Conservation (phyloP, 1,139 yeast genomes). For the Petasospora fabianii region DNA sequence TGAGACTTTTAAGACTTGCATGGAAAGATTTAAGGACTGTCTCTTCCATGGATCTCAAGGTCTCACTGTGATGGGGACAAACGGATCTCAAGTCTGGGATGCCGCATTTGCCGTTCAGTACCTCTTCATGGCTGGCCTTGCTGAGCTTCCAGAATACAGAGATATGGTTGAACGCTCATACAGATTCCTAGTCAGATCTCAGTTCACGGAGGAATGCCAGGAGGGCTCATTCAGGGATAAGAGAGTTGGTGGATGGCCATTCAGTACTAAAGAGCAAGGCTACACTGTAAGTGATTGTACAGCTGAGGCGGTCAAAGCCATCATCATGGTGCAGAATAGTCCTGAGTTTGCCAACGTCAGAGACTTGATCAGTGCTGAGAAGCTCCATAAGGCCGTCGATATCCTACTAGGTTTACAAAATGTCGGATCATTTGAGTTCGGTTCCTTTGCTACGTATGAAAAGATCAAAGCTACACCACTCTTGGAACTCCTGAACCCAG, state of each 20-base stretch:
- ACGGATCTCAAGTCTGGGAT: slow-evolving; percentile 98
- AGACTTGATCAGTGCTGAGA: slow-evolving; percentile 47
- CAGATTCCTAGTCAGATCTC: slow-evolving; percentile 73
- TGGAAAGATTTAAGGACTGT: slow-evolving; percentile 67
- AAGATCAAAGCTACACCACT: slow-evolving; percentile 76
- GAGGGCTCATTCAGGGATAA: slow-evolving; percentile 79
- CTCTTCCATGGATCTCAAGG: slow-evolving; percentile 88
- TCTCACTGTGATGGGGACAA: slow-evolving; percentile 92
- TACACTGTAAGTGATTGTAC: slow-evolving; percentile 97
- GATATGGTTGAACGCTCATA: slow-evolving; percentile 62
- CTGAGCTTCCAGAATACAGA: slow-evolving; percentile 62
- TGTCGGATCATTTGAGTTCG: slow-evolving; percentile 74
- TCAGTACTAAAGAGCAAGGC: slow-evolving; percentile 93
- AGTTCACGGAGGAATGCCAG: slow-evolving; percentile 76
- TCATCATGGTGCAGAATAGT: slow-evolving; percentile 81
- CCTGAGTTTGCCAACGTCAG: slow-evolving; percentile 47
- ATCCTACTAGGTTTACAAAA: slow-evolving; percentile 69
- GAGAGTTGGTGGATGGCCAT: slow-evolving; percentile 95
- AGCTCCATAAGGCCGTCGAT: slow-evolving; percentile 68
- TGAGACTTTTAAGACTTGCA: slow-evolving; percentile 50
- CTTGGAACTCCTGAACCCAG: slow-evolving; percentile 81
- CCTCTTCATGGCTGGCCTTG: slow-evolving; percentile 74
- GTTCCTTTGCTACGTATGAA: slow-evolving; percentile 93
- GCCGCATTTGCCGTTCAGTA: slow-evolving; percentile 88
- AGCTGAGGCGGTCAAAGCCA: slow-evolving; percentile 92